These are phyloP conservation scores for Pythium oligandrum DNA, from an alignment of 352 stramenopile genomes.

Conservation along the genomic window DNA sequence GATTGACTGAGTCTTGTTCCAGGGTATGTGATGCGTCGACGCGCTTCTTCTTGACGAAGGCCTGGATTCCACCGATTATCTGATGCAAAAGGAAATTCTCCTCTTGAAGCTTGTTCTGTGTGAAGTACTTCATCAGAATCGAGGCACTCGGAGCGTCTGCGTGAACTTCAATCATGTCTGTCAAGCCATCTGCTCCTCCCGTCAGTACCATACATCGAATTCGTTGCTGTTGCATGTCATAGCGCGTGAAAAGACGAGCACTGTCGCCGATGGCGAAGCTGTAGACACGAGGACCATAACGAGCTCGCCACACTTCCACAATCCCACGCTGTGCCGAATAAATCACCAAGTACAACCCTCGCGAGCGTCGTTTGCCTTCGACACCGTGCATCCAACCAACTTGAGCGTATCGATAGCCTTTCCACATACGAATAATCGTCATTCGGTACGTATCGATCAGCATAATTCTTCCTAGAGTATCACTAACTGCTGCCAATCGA, in stretches of 20 bases:
- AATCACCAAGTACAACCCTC: constrained; percentile 77
- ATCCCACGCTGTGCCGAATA: constrained; percentile 81
- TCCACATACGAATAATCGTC: constrained; percentile 84
- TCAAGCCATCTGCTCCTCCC: constrained; percentile 19
- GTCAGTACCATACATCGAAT: constrained; percentile 57
- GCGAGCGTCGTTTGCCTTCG: constrained; percentile 38
- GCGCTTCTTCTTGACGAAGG: constrained; percentile 67
- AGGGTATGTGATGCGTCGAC: constrained; percentile 28
- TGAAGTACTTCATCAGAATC: constrained; percentile 82
- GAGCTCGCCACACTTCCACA: constrained; percentile 78
- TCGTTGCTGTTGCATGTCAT: constrained; percentile 26
- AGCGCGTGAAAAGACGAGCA: constrained; percentile 60
- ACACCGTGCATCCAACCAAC: constrained; percentile 74
- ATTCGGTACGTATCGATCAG: constrained; percentile 77
- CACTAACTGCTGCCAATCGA: constrained; percentile 59
- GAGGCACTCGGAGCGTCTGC: constrained; percentile 42
- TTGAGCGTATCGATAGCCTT: constrained; percentile 82
- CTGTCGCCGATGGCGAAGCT: constrained; percentile 65
- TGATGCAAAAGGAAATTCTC: constrained; percentile 85
- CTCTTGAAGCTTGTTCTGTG: constrained; percentile 81
- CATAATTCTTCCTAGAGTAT: constrained; percentile 71
- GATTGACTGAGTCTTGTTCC: constrained; percentile 43
- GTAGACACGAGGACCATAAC: constrained; percentile 69
- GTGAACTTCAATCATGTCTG: constrained; percentile 64
- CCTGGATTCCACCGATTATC: constrained; percentile 62